A percentile compares a stretch with the other conserved stretches of the same genome.
phyloP scores from a whole-genome alignment of 345 rosid species.

The Microthlaspi erraticum region DNA sequence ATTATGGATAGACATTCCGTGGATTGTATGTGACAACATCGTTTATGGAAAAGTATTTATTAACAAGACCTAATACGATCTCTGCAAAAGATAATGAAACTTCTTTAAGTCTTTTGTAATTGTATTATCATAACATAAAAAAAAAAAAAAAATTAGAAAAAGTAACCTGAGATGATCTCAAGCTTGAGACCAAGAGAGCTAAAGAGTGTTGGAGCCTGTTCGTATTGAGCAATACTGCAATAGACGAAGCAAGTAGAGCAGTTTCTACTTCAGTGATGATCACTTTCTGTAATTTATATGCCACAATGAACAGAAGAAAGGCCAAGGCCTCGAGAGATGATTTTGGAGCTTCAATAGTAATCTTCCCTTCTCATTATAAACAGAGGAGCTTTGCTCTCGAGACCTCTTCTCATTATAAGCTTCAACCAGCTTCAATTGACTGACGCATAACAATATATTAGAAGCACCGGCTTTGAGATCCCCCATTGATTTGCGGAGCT shows the following conservation, averaged over 20 bases:
- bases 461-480: constrained; percentile 8
- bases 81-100: constrained; percentile 26
- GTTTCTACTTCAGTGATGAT: constrained; percentile 33
- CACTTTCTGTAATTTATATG: constrained; percentile 7
- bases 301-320: constrained; percentile 31
- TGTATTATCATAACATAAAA: too few species aligned
- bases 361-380: constrained; percentile 30
- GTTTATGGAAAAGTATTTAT: constrained; percentile 12
- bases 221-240: constrained; percentile 30
- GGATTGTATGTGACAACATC: too few species aligned
- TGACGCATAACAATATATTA: not conserved
- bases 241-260: constrained; percentile 31
- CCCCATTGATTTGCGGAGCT: too few species aligned
- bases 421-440: constrained; percentile 17
- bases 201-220: constrained; percentile 28
- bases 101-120: not conserved
- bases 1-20: too few species aligned
- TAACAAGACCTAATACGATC: constrained; percentile 11
- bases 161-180: constrained; percentile 21
- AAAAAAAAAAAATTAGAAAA: too few species aligned
- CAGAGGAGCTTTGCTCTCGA: not conserved
- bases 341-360: constrained; percentile 21
- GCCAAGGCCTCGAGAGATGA: constrained; percentile 33
- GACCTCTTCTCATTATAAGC: constrained; percentile 3
- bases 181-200: constrained; percentile 10